These are phyloP conservation scores for Entelexis paramagnoliae DNA, from an alignment of 1,139 yeast genomes.

Conservation along the genomic window DNA sequence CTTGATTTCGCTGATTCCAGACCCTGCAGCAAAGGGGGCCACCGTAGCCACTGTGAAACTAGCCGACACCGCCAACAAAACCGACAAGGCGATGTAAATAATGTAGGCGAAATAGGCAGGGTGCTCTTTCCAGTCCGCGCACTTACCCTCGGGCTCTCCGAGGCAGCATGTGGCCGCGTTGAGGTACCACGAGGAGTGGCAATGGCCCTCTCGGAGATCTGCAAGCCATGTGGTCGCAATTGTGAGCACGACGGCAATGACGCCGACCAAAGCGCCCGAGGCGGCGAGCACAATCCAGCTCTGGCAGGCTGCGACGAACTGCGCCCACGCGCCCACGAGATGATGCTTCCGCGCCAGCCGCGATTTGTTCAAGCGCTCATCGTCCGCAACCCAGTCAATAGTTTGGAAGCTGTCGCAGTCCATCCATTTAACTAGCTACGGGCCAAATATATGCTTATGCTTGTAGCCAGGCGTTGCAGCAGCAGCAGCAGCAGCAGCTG, in stretches of 20 bases:
- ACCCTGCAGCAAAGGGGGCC: conserved; percentile 92
- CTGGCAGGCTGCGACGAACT: conserved; percentile 42
- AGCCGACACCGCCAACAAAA: conserved; percentile 52
- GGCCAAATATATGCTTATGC: neutral
- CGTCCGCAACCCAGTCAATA: conserved; percentile 81
- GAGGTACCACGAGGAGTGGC: conserved; percentile 57
- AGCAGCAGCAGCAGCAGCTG: no score
- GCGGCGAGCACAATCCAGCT: conserved; percentile 67
- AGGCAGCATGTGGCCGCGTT: conserved; percentile 76
- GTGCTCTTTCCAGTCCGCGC: conserved; percentile 31
- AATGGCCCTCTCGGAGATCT: conserved; percentile 67
- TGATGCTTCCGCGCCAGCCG: conserved; percentile 17
- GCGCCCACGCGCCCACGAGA: conserved; percentile 12
- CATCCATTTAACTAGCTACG: conserved; percentile 1
- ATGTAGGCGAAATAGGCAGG: conserved; percentile 44
- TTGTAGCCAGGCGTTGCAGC: neutral
- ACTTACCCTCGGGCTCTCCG: conserved; percentile 37
- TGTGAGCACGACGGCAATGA: conserved; percentile 71
- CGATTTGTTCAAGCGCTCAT: conserved; percentile 43
- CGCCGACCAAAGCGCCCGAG: conserved; percentile 69
- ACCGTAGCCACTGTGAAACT: conserved; percentile 57
- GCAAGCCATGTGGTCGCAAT: conserved; percentile 81
- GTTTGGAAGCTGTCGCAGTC: conserved; percentile 40
- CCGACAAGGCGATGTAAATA: conserved; percentile 49
- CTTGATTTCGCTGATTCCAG: conserved; percentile 94